phyloP scores from a whole-genome alignment of 192 early-diverging fungal genomes.

The Allomyces macrogynus region DNA sequence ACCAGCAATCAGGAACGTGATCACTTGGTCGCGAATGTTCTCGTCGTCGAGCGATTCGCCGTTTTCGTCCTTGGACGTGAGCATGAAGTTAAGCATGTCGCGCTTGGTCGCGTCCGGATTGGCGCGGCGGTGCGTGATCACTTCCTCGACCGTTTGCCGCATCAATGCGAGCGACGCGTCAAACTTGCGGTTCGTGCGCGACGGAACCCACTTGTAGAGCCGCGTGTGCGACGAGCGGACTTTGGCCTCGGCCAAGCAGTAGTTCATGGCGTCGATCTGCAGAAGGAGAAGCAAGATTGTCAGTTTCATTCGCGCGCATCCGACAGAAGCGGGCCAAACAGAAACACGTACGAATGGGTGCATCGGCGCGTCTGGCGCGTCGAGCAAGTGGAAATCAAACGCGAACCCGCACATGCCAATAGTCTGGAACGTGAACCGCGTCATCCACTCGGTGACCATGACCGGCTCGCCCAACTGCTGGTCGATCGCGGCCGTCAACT shows the following conservation, averaged over 20 bases:
- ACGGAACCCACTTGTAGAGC: constrained; percentile 22
- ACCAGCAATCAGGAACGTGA: constrained; percentile 40
- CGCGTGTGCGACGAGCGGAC: constrained; percentile 11
- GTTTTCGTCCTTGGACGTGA: constrained; percentile 21
- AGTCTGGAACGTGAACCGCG: constrained; percentile 31
- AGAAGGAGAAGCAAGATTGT: neutral
- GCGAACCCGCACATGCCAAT: constrained; percentile 35
- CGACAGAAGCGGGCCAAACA: neutral
- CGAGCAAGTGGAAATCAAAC: constrained; percentile 24
- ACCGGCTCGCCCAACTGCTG: constrained; percentile 12
- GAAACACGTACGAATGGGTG: constrained; percentile 12
- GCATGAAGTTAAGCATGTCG: constrained; percentile 34
- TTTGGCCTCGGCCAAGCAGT: constrained; percentile 13
- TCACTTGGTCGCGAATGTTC: constrained; percentile 38
- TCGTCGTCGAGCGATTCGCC: constrained; percentile 14
- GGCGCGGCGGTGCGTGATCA: constrained; percentile 22
- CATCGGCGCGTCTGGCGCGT: constrained; percentile 5
- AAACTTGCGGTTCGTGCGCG: constrained; percentile 15
- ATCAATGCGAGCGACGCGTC: constrained; percentile 17
- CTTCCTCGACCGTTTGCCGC: constrained; percentile 22
- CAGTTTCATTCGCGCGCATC: neutral
- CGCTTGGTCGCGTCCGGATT: constrained; percentile 13
- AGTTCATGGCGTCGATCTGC: constrained; percentile 13
- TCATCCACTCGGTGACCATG: constrained; percentile 23
- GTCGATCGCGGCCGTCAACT: constrained; percentile 13